Evolutionary conservation across 768 basidiomycete species (phyloP).

Genomic region (Pleurotus platypus): DNA sequence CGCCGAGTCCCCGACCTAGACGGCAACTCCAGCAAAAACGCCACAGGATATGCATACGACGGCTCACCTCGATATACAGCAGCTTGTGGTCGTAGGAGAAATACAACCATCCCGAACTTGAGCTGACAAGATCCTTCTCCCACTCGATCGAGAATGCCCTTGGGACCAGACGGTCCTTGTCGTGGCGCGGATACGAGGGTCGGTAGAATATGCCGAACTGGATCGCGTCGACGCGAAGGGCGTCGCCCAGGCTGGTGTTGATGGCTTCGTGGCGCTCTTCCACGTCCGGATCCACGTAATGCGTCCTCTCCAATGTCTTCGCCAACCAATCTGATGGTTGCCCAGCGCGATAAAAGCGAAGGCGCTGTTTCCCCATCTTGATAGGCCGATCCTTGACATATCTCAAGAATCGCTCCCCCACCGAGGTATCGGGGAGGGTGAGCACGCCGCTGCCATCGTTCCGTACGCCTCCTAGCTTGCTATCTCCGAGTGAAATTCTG

Average conservation of each 20-base stretch:
- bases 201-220: slow-evolving; percentile 67
- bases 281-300: slow-evolving; percentile 50
- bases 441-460: slow-evolving; percentile 52
- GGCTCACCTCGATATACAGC: slow-evolving; percentile 54
- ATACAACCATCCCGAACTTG: slow-evolving; percentile 48
- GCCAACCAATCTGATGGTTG: slow-evolving; percentile 14
- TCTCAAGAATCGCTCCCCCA: slow-evolving; percentile 44
- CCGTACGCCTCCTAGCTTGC: slow-evolving; percentile 42
- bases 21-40: background rate
- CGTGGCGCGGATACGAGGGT: slow-evolving; percentile 24
- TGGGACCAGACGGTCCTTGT: slow-evolving; percentile 24
- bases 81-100: slow-evolving; percentile 71
- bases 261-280: slow-evolving; percentile 47
- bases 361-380: slow-evolving; percentile 34
- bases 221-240: slow-evolving; percentile 53
- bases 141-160: slow-evolving; percentile 72
- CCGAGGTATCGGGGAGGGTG: slow-evolving; percentile 30
- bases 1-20: slow-evolving; percentile 57
- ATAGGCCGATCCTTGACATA: slow-evolving; percentile 40
- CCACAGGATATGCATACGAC: too few species aligned
- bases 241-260: slow-evolving; percentile 37
- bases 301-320: slow-evolving; percentile 47
- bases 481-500: slow-evolving; percentile 47
- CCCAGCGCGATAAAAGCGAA: slow-evolving; percentile 29
- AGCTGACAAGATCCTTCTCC: slow-evolving; percentile 44